Conservation (phyloP, 345 rosid genomes). For the Ceriops tagal region DNA sequence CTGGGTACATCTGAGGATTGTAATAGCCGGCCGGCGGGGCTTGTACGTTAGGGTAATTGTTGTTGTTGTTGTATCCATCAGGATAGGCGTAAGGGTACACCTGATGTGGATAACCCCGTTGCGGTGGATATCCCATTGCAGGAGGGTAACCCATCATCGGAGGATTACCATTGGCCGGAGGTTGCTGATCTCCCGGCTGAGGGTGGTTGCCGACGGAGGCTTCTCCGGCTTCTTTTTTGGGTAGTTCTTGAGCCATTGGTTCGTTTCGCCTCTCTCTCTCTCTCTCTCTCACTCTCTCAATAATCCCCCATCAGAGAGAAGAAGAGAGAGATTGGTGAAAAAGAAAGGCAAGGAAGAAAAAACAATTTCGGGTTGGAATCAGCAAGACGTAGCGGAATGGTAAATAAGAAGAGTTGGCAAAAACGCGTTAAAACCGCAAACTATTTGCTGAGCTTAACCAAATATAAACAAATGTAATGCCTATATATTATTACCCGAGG, state of each 20-base stretch:
- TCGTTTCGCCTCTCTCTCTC: background rate
- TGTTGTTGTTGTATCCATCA: slow-evolving; percentile 7
- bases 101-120: slow-evolving; percentile 3
- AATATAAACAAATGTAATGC: background rate
- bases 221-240: background rate
- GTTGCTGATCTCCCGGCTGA: background rate
- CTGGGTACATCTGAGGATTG: slow-evolving; percentile 19
- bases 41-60: slow-evolving; percentile 21
- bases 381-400: background rate
- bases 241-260: slow-evolving; percentile 25
- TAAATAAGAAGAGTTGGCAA: background rate
- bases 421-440: background rate
- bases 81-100: slow-evolving; percentile 7
- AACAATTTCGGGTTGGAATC: background rate
- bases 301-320: background rate
- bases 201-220: slow-evolving; percentile 7
- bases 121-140: slow-evolving; percentile 30
- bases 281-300: slow-evolving; percentile 2
- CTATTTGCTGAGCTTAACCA: background rate
- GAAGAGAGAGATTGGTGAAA: background rate
- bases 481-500: too few relatives aligned
- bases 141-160: slow-evolving; percentile 33
- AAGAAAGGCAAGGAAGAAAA: background rate
- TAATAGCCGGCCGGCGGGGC: slow-evolving; percentile 47
- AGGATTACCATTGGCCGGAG: slow-evolving; percentile 19